Evolutionary conservation across 2,329 filamentous ascomycete species (phyloP), one percentile per base, ranked within the genome.

Genomic region (Rutstroemia sydowiana): DNA sequence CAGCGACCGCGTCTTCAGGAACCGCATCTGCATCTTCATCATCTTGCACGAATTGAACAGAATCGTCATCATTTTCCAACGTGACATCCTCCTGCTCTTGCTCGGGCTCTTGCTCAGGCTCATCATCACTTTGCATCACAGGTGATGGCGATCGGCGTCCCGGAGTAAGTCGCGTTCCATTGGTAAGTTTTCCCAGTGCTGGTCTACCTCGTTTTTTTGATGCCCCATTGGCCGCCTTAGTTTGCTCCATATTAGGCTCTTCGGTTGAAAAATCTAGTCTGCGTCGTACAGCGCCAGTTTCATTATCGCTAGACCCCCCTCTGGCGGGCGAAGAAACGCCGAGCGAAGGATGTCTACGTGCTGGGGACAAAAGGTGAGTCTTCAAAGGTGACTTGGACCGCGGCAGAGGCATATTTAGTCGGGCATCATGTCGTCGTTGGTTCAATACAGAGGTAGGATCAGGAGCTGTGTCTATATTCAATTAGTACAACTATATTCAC

Each of bases 41-140:
- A 11, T 53, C 56, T 44, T 55, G 52, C 5, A 61, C 53, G 47
- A 61, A 48, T 44, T 63, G 59, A 39, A 57, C 52, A 10, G 57
- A 59, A 31, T 61, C 56, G 18, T 62, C 61, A 26, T 43, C 53
- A n/a, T 57, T 49, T 69, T 76, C 51, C 79, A 72, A 21, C 77
- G 75, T 75, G 79, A 79, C 39, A 14, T 59, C 52, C n/a, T 76
- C 75, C 59, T 75, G 65, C 59, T 76, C 62, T 57, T 73, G 63
- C 11, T 67, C 60, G 10, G 44, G 51, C 37, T 64, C 60, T 32
- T 68, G 55, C 28, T 65, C 60, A 36, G 68, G 56, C 23, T 62
- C 58, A 11, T 68, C 66, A 3, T 64, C 60, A 9, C 64, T 61
- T n/a, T 66, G 63, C 14, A 64, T 39, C 9, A 51, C 45, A 13